Conservation (phyloP, 768 basidiomycete genomes). For the Pisolithus sp. region DNA sequence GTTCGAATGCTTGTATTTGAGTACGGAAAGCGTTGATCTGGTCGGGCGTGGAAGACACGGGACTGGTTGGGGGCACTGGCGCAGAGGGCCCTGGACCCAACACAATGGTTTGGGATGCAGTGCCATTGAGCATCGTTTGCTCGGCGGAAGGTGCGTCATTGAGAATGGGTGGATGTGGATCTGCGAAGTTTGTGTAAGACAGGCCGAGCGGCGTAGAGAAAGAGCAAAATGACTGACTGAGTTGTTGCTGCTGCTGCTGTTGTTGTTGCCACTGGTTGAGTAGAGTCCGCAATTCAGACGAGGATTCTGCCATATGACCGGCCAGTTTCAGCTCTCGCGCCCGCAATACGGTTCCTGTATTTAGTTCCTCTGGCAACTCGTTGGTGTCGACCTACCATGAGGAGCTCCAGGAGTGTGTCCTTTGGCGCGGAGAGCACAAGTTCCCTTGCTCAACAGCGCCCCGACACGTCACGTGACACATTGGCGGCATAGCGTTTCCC, state of each 20-base stretch:
- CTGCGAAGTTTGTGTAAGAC: constrained; percentile 24
- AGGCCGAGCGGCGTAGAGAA: not conserved
- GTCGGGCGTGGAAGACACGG: constrained; percentile 71
- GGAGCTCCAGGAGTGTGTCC: constrained; percentile 20
- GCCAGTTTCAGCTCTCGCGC: constrained; percentile 36
- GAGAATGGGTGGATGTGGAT: constrained; percentile 11
- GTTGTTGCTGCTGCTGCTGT: constrained; percentile 10
- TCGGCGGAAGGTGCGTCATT: constrained; percentile 19
- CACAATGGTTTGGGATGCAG: constrained; percentile 31
- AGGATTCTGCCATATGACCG: constrained; percentile 41
- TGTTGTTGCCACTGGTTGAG: constrained; percentile 26
- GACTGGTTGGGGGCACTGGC: constrained; percentile 56
- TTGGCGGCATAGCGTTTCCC: too few relatives aligned
- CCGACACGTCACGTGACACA: too few relatives aligned
- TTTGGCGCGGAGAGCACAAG: too few relatives aligned
- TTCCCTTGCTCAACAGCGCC: too few relatives aligned
- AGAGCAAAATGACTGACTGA: constrained; percentile 28
- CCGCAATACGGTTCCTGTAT: constrained; percentile 27
- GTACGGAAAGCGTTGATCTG: constrained; percentile 73
- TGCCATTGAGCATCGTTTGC: constrained; percentile 24
- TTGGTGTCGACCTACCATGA: constrained; percentile 7
- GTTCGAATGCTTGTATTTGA: constrained; percentile 79
- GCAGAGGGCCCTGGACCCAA: constrained; percentile 47
- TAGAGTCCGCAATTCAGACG: constrained; percentile 37
- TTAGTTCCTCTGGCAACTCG: too few relatives aligned